phyloP scores from a whole-genome alignment of 768 basidiomycete species.

The Lepiota venenata region DNA sequence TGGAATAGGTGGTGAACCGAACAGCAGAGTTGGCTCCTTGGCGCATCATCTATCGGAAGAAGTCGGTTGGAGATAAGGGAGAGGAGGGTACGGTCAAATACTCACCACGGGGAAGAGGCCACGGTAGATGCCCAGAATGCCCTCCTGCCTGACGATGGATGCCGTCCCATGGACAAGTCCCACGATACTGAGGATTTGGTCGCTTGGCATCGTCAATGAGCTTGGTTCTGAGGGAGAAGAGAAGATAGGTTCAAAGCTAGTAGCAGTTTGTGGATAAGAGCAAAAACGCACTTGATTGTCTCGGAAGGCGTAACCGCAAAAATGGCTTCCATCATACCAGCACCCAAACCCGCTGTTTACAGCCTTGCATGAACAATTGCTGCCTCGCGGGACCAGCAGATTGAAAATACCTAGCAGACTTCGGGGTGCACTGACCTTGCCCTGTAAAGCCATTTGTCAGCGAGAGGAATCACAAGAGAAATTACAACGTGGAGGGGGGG shows the following conservation, averaged over 20 bases:
- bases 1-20: slow-evolving; percentile 92
- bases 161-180: slow-evolving; percentile 82
- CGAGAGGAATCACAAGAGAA: not conserved
- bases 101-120: slow-evolving; percentile 92
- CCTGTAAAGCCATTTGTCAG: slow-evolving; percentile 42
- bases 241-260: not conserved
- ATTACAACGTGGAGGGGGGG: slow-evolving; percentile 13
- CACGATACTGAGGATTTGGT: slow-evolving; percentile 80
- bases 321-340: slow-evolving; percentile 89
- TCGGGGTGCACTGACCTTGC: slow-evolving; percentile 83
- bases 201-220: slow-evolving; percentile 93
- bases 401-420: slow-evolving; percentile 67
- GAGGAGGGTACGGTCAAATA: slow-evolving; percentile 14
- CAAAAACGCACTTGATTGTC: slow-evolving; percentile 83
- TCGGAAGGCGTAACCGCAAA: slow-evolving; percentile 97
- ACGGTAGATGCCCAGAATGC: slow-evolving; percentile 80
- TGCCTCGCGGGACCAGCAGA: not conserved
- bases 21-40: slow-evolving; percentile 98
- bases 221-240: slow-evolving; percentile 83
- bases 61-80: not conserved
- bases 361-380: not conserved
- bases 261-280: not conserved
- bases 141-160: slow-evolving; percentile 82
- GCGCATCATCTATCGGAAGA: slow-evolving; percentile 74
- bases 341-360: slow-evolving; percentile 66